These are phyloP conservation scores for Pichia paraexigua DNA, from an alignment of 805 yeast genomes.

Conservation along the genomic window DNA sequence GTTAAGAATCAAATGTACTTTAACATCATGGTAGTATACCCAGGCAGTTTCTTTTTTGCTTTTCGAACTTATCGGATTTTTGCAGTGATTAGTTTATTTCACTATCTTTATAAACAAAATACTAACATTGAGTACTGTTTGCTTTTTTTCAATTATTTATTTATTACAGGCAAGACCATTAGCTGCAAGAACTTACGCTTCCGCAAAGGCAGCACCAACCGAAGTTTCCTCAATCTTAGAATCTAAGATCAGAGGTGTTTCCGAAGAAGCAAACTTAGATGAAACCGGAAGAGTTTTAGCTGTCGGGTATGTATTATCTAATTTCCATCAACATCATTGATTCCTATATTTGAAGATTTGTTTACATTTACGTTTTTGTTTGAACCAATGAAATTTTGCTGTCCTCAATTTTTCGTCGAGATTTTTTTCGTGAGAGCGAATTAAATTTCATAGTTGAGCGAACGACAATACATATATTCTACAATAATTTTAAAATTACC, in stretches of 20 bases:
- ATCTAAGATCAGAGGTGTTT: constrained; percentile 98
- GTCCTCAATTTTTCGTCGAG: neutral
- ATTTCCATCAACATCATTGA: neutral
- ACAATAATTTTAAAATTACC: neutral
- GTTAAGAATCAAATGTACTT: no score
- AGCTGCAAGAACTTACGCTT: constrained; percentile 74
- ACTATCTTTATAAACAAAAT: neutral
- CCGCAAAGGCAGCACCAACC: constrained; percentile 97
- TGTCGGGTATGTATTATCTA: constrained; percentile 64
- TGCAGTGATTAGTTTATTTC: neutral
- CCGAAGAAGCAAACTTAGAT: constrained; percentile 94
- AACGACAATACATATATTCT: neutral
- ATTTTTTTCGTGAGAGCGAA: neutral
- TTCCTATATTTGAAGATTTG: neutral
- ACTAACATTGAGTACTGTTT: constrained; percentile 10
- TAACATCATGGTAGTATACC: no score
- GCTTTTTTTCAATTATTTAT: neutral
- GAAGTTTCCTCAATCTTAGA: constrained; percentile 98
- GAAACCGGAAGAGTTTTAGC: constrained; percentile 99
- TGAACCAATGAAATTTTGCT: neutral
- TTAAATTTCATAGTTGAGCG: neutral
- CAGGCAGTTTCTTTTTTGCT: neutral
- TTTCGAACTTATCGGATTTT: neutral
- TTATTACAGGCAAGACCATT: constrained; percentile 60
- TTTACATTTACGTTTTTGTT: constrained; percentile 1